Evolutionary conservation across 2,329 filamentous ascomycete species (phyloP).

Genomic region (Penicillium sp.): DNA sequence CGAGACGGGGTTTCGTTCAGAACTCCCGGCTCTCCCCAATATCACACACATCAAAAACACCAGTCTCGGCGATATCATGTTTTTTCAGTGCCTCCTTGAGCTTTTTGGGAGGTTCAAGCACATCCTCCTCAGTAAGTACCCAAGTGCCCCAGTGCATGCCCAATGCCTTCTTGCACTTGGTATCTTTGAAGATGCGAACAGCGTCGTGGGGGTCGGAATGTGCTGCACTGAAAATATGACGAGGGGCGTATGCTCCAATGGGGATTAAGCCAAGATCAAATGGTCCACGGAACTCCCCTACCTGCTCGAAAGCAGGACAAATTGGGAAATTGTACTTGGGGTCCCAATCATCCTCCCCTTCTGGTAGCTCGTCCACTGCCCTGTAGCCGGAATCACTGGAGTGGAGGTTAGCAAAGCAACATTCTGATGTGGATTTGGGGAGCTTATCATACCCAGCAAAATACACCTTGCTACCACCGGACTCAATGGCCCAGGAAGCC

Average conservation of each 20-base stretch:
- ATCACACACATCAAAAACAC: conserved; percentile 76
- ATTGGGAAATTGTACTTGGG: conserved; percentile 64
- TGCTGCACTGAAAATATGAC: conserved; percentile 69
- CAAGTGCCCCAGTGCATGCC: conserved; percentile 92
- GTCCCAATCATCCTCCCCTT: conserved; percentile 67
- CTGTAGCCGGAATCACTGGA: conserved; percentile 87
- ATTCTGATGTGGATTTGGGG: neutral
- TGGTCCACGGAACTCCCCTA: conserved; percentile 74
- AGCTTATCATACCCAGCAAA: conserved; percentile 61
- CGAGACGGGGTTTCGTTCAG: conserved; percentile 32
- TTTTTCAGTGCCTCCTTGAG: conserved; percentile 68
- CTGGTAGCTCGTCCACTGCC: conserved; percentile 63
- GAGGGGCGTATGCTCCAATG: conserved; percentile 76
- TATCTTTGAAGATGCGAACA: conserved; percentile 86
- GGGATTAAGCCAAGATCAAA: conserved; percentile 92
- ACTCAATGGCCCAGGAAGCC: conserved; percentile 79
- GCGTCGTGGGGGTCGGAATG: conserved; percentile 84
- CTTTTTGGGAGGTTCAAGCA: conserved; percentile 74
- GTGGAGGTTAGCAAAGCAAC: conserved; percentile 10
- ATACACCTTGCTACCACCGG: conserved; percentile 73
- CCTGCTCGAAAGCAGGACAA: conserved; percentile 82
- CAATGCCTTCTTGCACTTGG: conserved; percentile 71
- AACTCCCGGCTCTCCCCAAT: conserved; percentile 83
- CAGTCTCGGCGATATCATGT: conserved; percentile 65
- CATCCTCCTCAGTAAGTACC: conserved; percentile 80